Conservation (phyloP, 257 asterid species). For the Capsicum pubescens region DNA sequence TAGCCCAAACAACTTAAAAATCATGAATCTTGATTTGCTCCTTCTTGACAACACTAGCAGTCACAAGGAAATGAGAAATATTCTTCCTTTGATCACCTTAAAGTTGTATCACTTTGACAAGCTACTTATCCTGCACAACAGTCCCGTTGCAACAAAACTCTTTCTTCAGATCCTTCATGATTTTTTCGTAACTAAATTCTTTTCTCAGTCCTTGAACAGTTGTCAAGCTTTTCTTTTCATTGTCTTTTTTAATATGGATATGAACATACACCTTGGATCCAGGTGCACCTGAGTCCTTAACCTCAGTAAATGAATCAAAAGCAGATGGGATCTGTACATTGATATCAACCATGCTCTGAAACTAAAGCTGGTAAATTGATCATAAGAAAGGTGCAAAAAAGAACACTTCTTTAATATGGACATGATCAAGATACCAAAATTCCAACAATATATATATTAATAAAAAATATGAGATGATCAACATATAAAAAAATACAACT, state of each 20-base stretch:
- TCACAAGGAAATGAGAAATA: slow-evolving; percentile 58
- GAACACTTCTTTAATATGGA: no score
- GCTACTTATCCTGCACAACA: slow-evolving; percentile 79
- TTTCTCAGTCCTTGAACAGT: no score
- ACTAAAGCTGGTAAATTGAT: neutral
- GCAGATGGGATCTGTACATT: slow-evolving; percentile 64
- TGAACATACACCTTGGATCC: slow-evolving; percentile 81
- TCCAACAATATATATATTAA: no score
- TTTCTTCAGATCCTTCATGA: slow-evolving; percentile 24
- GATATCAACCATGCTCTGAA: slow-evolving; percentile 53
- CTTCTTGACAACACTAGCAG: slow-evolving; percentile 65
- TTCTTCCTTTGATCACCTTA: slow-evolving; percentile 92
- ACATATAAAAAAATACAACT: no score
- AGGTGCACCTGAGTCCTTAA: slow-evolving; percentile 59
- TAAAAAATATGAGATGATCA: neutral
- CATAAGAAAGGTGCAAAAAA: no score
- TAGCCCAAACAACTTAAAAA: no score
- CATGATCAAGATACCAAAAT: no score
- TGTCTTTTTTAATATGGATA: slow-evolving; percentile 80
- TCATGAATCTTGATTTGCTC: slow-evolving; percentile 81
- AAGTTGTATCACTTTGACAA: slow-evolving; percentile 77
- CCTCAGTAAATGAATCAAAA: slow-evolving; percentile 78
- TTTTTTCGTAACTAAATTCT: neutral
- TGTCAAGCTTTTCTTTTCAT: slow-evolving; percentile 56
- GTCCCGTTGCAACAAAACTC: slow-evolving; percentile 68